Conservation (phyloP, 495 filamentous ascomycete species). For the Wilcoxina mikolae region DNA sequence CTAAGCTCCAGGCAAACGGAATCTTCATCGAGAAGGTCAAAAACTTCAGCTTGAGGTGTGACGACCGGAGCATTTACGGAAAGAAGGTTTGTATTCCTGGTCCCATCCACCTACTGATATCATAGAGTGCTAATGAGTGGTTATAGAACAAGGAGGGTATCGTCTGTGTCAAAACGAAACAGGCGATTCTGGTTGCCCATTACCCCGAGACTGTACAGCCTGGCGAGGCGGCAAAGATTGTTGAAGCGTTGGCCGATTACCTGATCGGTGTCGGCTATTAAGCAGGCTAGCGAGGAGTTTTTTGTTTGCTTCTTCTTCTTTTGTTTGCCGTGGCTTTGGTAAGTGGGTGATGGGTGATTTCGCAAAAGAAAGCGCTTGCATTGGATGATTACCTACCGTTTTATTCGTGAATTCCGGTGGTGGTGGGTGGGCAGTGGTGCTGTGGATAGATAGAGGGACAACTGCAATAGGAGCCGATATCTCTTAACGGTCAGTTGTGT, state of each 20-base stretch:
- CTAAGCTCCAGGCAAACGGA: conserved; percentile 42
- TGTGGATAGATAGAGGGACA: too few relatives aligned
- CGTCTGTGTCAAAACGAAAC: conserved; percentile 62
- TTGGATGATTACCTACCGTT: neutral
- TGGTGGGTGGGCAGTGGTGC: neutral
- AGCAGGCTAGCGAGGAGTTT: conserved; percentile 2
- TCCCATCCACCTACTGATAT: conserved; percentile 29
- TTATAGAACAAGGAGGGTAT: conserved; percentile 66
- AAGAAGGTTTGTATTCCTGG: conserved; percentile 51
- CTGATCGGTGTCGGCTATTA: conserved; percentile 57
- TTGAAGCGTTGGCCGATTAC: conserved; percentile 62
- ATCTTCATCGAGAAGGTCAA: conserved; percentile 56
- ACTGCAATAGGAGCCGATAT: too few relatives aligned
- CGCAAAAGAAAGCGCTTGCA: neutral
- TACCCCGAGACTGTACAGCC: conserved; percentile 56
- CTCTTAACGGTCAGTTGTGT: too few relatives aligned
- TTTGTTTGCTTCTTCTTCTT: conserved; percentile 3
- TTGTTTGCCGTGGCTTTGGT: conserved; percentile 16
- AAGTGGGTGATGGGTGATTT: neutral
- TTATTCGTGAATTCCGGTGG: neutral
- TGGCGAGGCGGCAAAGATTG: conserved; percentile 47
- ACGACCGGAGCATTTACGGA: conserved; percentile 66
- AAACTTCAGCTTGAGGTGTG: conserved; percentile 57
- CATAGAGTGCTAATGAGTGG: neutral
- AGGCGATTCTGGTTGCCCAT: conserved; percentile 75